Percentiles rank a stretch among this genome's conserved stretches.
Conservation (phyloP, 805 yeast genomes). For the Yamadazyma kitorensis region DNA sequence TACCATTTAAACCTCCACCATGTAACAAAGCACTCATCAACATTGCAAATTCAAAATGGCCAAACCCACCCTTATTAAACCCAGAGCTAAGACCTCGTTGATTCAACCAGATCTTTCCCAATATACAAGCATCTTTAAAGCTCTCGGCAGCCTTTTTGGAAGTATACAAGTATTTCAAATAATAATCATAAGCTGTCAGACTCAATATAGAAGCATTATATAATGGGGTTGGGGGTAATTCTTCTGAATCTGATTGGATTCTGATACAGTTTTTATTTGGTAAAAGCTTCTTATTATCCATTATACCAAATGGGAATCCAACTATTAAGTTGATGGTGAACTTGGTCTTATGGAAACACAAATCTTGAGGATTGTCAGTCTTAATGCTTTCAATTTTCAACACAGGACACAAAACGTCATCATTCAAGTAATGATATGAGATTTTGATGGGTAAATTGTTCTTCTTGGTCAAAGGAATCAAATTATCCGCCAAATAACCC, state of each 20-base stretch:
- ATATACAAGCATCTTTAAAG: constrained; percentile 80
- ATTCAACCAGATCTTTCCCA: constrained; percentile 86
- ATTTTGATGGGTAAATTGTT: constrained; percentile 59
- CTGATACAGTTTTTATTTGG: constrained; percentile 84
- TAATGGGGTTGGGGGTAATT: constrained; percentile 73
- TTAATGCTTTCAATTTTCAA: constrained; percentile 58
- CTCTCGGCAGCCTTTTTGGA: constrained; percentile 73
- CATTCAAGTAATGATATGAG: constrained; percentile 66
- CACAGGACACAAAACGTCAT: constrained; percentile 74
- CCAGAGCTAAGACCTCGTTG: constrained; percentile 79
- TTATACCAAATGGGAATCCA: constrained; percentile 67
- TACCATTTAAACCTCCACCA: constrained; percentile 79
- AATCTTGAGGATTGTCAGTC: constrained; percentile 48
- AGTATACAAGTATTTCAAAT: constrained; percentile 72
- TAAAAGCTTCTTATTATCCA: constrained; percentile 71
- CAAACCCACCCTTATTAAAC: constrained; percentile 76
- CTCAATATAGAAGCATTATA: constrained; percentile 82
- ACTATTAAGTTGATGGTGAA: constrained; percentile 70
- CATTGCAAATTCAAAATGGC: constrained; percentile 84
- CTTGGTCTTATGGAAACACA: constrained; percentile 60
- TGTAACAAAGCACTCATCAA: constrained; percentile 76
- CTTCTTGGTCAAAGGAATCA: constrained; percentile 52
- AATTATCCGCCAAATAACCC: constrained; percentile 69
- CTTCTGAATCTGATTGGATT: constrained; percentile 47
- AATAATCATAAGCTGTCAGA: constrained; percentile 64